Evolutionary conservation across 2,329 filamentous ascomycete species (phyloP).

Genomic region (Sarocladiaceae sp.): DNA sequence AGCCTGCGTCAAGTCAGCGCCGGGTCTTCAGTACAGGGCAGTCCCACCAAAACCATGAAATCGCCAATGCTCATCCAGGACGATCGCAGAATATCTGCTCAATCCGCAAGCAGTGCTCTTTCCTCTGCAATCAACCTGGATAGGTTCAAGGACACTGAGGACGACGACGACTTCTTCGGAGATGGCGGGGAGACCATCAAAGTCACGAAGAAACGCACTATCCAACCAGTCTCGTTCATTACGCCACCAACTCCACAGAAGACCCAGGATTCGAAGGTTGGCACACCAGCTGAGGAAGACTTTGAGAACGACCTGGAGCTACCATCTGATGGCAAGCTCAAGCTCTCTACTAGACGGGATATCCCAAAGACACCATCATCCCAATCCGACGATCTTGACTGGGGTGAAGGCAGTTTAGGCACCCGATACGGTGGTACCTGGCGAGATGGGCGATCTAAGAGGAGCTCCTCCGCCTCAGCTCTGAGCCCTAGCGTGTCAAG

Average conservation of each 20-base stretch:
- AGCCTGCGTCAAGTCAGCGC: conserved; percentile 60
- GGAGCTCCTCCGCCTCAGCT: conserved; percentile 81
- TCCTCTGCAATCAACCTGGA: conserved; percentile 52
- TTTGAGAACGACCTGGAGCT: conserved; percentile 70
- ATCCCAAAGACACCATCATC: conserved; percentile 56
- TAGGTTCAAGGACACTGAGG: conserved; percentile 57
- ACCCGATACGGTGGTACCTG: conserved; percentile 84
- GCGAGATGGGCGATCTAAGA: conserved; percentile 69
- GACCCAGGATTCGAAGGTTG: conserved; percentile 20
- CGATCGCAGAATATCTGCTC: conserved; percentile 23
- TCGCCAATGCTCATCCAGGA: conserved; percentile 19
- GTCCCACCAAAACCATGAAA: conserved; percentile 40
- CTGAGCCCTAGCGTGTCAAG: conserved; percentile 91
- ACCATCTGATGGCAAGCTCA: conserved; percentile 59
- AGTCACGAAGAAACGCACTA: conserved; percentile 52
- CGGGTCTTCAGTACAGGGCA: conserved; percentile 41
- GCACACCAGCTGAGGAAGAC: conserved; percentile 46
- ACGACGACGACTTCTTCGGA: conserved; percentile 57
- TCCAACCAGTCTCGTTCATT: conserved; percentile 46
- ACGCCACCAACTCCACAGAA: conserved; percentile 51
- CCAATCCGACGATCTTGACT: conserved; percentile 75
- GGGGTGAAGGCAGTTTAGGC: conserved; percentile 88
- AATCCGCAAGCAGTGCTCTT: conserved; percentile 27
- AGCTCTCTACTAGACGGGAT: conserved; percentile 54
- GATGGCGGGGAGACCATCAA: conserved; percentile 63